Conservation (phyloP, 176 grass and related monocot genomes). For the Oryza officinalis region DNA sequence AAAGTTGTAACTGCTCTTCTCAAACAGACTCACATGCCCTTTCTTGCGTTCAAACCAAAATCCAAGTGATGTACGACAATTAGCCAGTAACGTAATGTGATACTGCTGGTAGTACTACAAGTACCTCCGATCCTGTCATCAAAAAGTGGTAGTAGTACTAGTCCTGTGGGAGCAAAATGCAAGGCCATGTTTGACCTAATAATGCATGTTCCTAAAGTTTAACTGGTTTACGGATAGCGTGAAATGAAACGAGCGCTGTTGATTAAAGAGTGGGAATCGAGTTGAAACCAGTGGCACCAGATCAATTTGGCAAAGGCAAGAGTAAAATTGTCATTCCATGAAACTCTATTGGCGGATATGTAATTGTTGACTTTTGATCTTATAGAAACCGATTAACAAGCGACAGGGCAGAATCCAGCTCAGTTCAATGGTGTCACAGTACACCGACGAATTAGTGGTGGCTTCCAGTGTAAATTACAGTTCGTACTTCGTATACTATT, state of each 20-base stretch:
- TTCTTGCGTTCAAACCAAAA: neutral
- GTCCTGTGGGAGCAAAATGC: neutral
- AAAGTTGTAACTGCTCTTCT: no score
- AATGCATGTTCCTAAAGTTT: conserved; percentile 24
- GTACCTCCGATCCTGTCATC: neutral
- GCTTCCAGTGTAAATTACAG: no score
- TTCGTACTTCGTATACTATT: no score
- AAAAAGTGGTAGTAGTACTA: neutral
- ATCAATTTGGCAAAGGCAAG: neutral
- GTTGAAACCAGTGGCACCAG: neutral
- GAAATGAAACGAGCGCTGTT: neutral
- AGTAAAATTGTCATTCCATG: neutral
- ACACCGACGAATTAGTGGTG: no score
- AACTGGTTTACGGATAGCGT: neutral
- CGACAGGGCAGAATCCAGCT: no score
- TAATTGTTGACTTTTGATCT: neutral
- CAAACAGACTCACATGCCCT: no score
- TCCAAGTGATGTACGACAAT: neutral
- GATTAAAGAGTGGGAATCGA: no score
- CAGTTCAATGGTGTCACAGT: no score
- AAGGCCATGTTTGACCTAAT: conserved; percentile 26
- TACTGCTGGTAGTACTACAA: neutral
- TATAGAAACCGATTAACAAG: neutral
- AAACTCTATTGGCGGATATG: neutral
- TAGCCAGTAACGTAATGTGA: no score